Evolutionary conservation across 2,329 filamentous ascomycete species (phyloP).

Genomic region (Purpureocillium lavendulum): DNA sequence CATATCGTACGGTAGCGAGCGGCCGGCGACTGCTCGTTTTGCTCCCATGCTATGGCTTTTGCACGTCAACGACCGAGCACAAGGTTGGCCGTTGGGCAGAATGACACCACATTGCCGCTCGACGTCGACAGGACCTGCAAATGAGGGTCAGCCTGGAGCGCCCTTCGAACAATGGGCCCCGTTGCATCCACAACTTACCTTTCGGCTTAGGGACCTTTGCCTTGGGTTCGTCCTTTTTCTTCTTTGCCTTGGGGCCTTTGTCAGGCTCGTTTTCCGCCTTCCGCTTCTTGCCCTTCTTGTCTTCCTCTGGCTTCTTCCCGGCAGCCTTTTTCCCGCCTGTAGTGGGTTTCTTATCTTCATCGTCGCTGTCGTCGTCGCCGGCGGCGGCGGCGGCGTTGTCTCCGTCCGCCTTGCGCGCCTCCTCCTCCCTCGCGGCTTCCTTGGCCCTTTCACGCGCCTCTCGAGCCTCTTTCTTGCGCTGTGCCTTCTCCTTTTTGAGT

Average conservation of each 20-base stretch:
- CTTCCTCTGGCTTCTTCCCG: slow-evolving; percentile 58
- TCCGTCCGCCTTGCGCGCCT: slow-evolving; percentile 42
- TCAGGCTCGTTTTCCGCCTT: slow-evolving; percentile 70
- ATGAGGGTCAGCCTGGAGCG: not conserved
- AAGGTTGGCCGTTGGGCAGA: slow-evolving; percentile 76
- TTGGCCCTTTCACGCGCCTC: slow-evolving; percentile 61
- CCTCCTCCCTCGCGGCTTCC: slow-evolving; percentile 50
- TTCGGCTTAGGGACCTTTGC: slow-evolving; percentile 77
- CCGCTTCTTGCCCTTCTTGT: slow-evolving; percentile 67
- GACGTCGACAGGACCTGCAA: slow-evolving; percentile 73
- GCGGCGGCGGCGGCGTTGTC: slow-evolving; percentile 38
- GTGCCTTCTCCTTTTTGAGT: slow-evolving; percentile 74
- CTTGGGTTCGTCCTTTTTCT: slow-evolving; percentile 91
- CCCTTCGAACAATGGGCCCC: not conserved
- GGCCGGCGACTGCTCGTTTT: slow-evolving; percentile 78
- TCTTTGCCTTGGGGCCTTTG: slow-evolving; percentile 80
- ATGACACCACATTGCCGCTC: slow-evolving; percentile 89
- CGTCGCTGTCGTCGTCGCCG: slow-evolving; percentile 40
- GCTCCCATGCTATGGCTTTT: slow-evolving; percentile 95
- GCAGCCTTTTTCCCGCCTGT: slow-evolving; percentile 51
- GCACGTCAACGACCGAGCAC: slow-evolving; percentile 82
- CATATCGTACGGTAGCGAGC: slow-evolving; percentile 88
- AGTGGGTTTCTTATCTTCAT: slow-evolving; percentile 34
- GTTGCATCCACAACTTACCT: slow-evolving; percentile 33
- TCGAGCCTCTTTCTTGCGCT: slow-evolving; percentile 66